These are phyloP conservation scores for Narthecium ossifragum DNA, from an alignment of 106 monocot species.

Conservation along the genomic window DNA sequence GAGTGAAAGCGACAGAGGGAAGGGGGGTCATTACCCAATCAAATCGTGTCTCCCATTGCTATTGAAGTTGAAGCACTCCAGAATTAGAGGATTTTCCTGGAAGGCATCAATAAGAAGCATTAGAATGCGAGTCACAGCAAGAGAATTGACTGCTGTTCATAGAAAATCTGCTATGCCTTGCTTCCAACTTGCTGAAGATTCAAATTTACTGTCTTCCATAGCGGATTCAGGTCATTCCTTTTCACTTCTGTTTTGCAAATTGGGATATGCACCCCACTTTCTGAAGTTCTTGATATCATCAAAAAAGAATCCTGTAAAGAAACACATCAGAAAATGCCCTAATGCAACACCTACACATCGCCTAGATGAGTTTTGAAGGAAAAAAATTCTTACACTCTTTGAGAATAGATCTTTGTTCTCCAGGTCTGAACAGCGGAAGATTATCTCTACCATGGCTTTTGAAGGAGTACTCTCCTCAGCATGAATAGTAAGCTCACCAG, in stretches of 20 bases:
- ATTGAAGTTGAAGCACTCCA: slow-evolving; percentile 94
- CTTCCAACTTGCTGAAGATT: slow-evolving; percentile 91
- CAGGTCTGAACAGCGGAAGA: slow-evolving; percentile 67
- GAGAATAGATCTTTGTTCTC: slow-evolving; percentile 93
- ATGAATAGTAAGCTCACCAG: slow-evolving; percentile 60
- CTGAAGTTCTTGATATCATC: slow-evolving; percentile 68
- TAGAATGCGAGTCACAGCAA: too few species aligned
- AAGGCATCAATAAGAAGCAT: slow-evolving; percentile 7
- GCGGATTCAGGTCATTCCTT: slow-evolving; percentile 93
- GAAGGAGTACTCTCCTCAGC: slow-evolving; percentile 66
- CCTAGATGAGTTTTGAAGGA: background rate
- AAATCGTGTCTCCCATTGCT: slow-evolving; percentile 87
- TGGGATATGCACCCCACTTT: slow-evolving; percentile 62
- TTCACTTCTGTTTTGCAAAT: slow-evolving; percentile 90
- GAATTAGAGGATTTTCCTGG: slow-evolving; percentile 75
- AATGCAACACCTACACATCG: background rate
- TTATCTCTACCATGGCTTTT: slow-evolving; percentile 57
- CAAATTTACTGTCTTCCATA: slow-evolving; percentile 65
- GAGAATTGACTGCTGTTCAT: too few species aligned
- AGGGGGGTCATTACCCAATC: slow-evolving; percentile 50
- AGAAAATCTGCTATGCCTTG: slow-evolving; percentile 70
- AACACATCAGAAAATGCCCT: too few species aligned
- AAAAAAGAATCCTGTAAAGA: slow-evolving; percentile 83
- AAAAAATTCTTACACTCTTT: slow-evolving; percentile 69
- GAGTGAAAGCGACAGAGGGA: background rate